Conservation (phyloP, 768 basidiomycete genomes). For the Cystobasidiopsis lactophilus region DNA sequence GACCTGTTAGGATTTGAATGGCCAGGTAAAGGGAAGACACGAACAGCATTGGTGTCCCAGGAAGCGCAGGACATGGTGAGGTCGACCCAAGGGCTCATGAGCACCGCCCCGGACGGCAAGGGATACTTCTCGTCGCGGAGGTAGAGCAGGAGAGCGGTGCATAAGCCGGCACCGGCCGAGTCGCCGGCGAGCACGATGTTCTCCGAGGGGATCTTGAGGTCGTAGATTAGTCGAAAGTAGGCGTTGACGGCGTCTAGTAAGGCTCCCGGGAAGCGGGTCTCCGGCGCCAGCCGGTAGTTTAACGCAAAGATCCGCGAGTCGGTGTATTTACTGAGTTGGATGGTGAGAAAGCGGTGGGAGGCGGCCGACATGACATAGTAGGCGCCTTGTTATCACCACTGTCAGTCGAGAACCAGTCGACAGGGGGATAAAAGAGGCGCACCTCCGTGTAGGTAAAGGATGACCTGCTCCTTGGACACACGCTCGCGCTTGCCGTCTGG, state of each 20-base stretch:
- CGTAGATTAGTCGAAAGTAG: slow-evolving; percentile 67
- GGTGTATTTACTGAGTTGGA: slow-evolving; percentile 67
- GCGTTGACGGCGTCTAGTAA: slow-evolving; percentile 62
- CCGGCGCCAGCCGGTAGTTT: slow-evolving; percentile 88
- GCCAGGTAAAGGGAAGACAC: neutral
- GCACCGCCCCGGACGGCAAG: slow-evolving; percentile 59
- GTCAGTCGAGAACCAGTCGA: neutral
- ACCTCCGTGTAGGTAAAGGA: slow-evolving; percentile 1
- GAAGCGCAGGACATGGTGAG: slow-evolving; percentile 92
- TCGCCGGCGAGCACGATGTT: slow-evolving; percentile 76
- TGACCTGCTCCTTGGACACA: slow-evolving; percentile 1
- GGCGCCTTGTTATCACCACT: slow-evolving; percentile 36
- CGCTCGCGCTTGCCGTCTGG: neutral
- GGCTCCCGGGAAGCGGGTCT: slow-evolving; percentile 80
- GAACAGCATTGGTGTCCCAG: slow-evolving; percentile 76
- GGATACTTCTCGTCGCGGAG: slow-evolving; percentile 75
- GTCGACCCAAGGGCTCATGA: slow-evolving; percentile 41
- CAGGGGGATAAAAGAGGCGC: neutral
- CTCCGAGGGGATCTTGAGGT: slow-evolving; percentile 71
- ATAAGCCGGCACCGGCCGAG: slow-evolving; percentile 43
- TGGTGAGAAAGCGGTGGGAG: slow-evolving; percentile 70
- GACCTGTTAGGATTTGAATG: neutral
- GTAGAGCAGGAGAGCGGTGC: slow-evolving; percentile 58
- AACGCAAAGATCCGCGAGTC: slow-evolving; percentile 78
- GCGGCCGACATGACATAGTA: slow-evolving; percentile 83